Conservation (phyloP, 306 rosid genomes). For the Elaeagnus macrophylla region DNA sequence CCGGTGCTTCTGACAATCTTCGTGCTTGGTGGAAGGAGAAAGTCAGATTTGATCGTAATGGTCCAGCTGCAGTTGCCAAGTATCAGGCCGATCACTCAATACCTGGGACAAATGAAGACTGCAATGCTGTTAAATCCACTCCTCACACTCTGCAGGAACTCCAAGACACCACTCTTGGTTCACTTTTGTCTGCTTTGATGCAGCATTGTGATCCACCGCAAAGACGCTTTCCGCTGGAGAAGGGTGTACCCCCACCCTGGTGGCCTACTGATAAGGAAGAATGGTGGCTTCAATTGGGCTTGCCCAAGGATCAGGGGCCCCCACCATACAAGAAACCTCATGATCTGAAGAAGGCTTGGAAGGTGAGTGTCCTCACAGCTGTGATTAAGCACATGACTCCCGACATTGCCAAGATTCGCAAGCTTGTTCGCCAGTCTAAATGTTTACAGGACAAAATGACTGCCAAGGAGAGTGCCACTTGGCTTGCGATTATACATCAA, state of each 20-base stretch:
- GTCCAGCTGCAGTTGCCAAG: conserved; percentile 50
- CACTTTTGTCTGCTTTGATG: conserved; percentile 50
- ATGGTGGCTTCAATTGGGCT: conserved; percentile 51
- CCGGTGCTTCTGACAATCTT: conserved; percentile 68
- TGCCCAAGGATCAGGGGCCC: conserved; percentile 32
- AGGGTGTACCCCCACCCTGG: conserved; percentile 68
- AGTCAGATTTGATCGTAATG: conserved; percentile 54
- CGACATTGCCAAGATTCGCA: conserved; percentile 38
- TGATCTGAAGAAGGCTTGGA: conserved; percentile 70
- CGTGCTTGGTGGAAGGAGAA: conserved; percentile 84
- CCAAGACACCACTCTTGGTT: conserved; percentile 52
- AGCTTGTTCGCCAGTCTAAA: conserved; percentile 42
- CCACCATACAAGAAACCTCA: conserved; percentile 81
- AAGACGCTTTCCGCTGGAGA: conserved; percentile 52
- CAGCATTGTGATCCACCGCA: conserved; percentile 72
- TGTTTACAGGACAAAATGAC: conserved; percentile 62
- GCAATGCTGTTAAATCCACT: conserved; percentile 22
- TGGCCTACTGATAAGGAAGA: conserved; percentile 60
- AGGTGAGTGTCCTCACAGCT: conserved; percentile 51
- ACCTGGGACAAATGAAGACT: conserved; percentile 29
- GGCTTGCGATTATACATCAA: conserved; percentile 45
- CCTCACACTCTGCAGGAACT: conserved; percentile 37
- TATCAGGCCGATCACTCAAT: conserved; percentile 38
- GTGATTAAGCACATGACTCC: conserved; percentile 66
- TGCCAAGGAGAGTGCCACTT: conserved; percentile 57